phyloP scores from a whole-genome alignment of 1,139 yeast genomes.

The Groenewaldozyma auringiensis region DNA sequence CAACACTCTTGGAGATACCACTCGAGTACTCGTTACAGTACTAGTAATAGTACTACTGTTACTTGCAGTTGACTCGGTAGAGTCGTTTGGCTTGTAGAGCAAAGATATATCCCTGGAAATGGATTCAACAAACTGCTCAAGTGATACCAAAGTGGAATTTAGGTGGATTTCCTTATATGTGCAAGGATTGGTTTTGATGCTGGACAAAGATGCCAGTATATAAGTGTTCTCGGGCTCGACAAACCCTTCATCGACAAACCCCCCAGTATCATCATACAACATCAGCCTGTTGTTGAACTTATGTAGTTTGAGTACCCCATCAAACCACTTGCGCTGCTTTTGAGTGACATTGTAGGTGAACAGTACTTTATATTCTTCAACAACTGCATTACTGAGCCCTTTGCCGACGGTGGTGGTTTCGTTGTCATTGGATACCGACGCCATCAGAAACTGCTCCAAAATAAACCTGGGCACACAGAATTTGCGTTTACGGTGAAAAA shows the following conservation, averaged over 20 bases:
- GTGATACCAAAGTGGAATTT: not conserved
- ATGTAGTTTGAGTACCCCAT: constrained; percentile 44
- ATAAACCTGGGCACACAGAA: no score
- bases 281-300: constrained; percentile 44
- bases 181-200: not conserved
- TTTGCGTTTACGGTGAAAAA: no score
- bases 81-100: not conserved
- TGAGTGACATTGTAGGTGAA: constrained; percentile 44
- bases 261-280: constrained; percentile 36
- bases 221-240: constrained; percentile 3
- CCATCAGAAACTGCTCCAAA: no score
- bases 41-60: no score
- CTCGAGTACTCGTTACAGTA: not conserved
- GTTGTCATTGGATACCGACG: no score
- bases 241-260: constrained; percentile 36
- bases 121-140: not conserved
- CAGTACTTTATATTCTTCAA: constrained; percentile 36
- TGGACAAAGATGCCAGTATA: not conserved
- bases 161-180: constrained; percentile 1
- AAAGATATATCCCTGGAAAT: not conserved
- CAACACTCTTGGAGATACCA: not conserved
- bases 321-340: constrained; percentile 48
- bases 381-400: constrained; percentile 24
- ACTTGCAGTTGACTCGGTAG: not conserved
- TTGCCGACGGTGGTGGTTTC: no score